Percentiles rank a stretch among this genome's conserved stretches.
Evolutionary conservation across 148 eudicot species (phyloP).

Genomic region (Nyssa sinensis): DNA sequence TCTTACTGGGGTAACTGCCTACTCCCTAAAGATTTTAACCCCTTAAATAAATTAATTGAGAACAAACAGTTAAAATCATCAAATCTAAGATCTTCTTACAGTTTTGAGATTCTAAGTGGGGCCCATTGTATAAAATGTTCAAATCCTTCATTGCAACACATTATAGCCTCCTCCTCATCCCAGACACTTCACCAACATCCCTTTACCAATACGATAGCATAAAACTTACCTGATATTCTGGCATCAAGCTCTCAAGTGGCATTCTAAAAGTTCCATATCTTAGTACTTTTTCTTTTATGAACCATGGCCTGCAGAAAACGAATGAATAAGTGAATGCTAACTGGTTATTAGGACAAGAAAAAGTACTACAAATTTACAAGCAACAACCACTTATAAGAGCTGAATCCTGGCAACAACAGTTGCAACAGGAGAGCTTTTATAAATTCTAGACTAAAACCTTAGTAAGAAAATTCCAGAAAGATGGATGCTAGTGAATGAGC

Average conservation of each 20-base stretch:
- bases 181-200: no score
- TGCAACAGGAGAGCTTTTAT: no score
- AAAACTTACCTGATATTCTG: slow-evolving; percentile 29
- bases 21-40: not conserved
- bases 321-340: not conserved
- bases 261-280: slow-evolving; percentile 21
- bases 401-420: no score
- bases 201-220: not conserved
- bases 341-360: not conserved
- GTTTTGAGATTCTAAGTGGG: not conserved
- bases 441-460: no score
- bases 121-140: not conserved
- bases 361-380: not conserved
- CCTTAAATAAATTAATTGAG: not conserved
- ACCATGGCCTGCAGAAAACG: slow-evolving; percentile 57
- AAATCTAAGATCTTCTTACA: not conserved
- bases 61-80: not conserved
- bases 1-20: not conserved
- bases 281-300: slow-evolving; percentile 24
- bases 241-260: slow-evolving; percentile 27
- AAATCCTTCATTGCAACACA: no score
- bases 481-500: no score
- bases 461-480: no score
- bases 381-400: slow-evolving; percentile 3
- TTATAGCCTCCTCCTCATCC: no score